Percentiles rank a stretch among this genome's conserved stretches.
Evolutionary conservation across 225 moss, liverwort and hornwort species (phyloP).

Genomic region (Pseudoscleropodium purum): DNA sequence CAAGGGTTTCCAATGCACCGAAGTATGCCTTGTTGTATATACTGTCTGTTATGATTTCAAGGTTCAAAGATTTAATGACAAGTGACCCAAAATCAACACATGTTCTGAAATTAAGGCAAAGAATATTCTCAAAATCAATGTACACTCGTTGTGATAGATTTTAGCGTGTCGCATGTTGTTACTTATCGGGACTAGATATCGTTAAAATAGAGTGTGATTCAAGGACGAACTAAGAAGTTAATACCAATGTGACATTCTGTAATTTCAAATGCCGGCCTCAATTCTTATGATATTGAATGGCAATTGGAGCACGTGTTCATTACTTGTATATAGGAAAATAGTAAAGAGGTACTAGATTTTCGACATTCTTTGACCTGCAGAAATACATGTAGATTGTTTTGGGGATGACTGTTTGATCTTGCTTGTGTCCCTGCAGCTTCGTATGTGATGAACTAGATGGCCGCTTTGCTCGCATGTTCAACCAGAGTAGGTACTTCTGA

Average conservation of each 20-base stretch:
- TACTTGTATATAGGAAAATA: background rate
- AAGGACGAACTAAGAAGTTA: background rate
- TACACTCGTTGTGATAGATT: background rate
- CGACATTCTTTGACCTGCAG: background rate
- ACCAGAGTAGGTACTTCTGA: conserved; percentile 64
- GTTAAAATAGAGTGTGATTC: background rate
- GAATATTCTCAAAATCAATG: background rate
- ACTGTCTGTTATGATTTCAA: background rate
- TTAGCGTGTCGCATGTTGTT: background rate
- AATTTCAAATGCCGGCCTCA: background rate
- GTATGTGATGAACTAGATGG: conserved; percentile 97
- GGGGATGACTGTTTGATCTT: background rate
- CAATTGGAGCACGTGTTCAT: background rate
- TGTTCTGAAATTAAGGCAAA: background rate
- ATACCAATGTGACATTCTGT: background rate
- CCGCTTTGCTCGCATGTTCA: conserved; percentile 93
- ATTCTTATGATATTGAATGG: background rate
- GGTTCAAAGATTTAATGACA: background rate
- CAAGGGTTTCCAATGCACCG: background rate
- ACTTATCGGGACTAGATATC: background rate
- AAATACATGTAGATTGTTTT: background rate
- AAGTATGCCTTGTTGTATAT: background rate
- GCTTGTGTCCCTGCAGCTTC: conserved; percentile 47
- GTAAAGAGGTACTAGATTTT: background rate
- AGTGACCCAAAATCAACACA: background rate